Conservation (phyloP, 805 yeast genomes). For the Hanseniaspora meyeri region DNA sequence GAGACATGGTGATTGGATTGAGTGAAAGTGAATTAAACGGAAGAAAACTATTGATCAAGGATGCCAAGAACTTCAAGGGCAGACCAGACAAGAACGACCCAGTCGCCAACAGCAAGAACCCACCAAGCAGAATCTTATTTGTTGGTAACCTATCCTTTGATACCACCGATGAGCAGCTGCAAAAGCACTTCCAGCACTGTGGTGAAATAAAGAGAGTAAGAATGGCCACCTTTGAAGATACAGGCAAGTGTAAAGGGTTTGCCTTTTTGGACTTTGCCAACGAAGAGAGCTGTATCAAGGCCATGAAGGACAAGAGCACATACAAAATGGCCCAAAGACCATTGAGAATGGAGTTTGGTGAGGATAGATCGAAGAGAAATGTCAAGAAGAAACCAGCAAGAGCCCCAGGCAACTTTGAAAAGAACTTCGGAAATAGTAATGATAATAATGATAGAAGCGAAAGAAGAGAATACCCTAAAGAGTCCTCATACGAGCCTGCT, state of each 20-base stretch:
- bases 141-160: slow-evolving; percentile 91
- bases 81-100: slow-evolving; percentile 54
- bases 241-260: slow-evolving; percentile 94
- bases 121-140: slow-evolving; percentile 78
- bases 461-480: slow-evolving; percentile 13
- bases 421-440: slow-evolving; percentile 14
- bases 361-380: slow-evolving; percentile 73
- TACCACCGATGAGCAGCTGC: slow-evolving; percentile 66
- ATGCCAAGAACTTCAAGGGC: slow-evolving; percentile 71
- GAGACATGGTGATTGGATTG: slow-evolving; percentile 48
- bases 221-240: slow-evolving; percentile 96
- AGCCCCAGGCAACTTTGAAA: slow-evolving; percentile 11
- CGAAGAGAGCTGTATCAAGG: slow-evolving; percentile 70
- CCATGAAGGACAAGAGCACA: slow-evolving; percentile 59
- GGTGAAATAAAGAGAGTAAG: slow-evolving; percentile 76
- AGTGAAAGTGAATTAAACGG: slow-evolving; percentile 70
- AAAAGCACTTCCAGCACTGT: slow-evolving; percentile 77
- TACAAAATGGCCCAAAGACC: slow-evolving; percentile 59
- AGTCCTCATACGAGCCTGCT: slow-evolving; percentile 16
- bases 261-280: slow-evolving; percentile 79
- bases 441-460: slow-evolving; percentile 12
- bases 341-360: slow-evolving; percentile 82
- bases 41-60: slow-evolving; percentile 73
- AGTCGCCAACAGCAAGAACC: slow-evolving; percentile 49
- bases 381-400: slow-evolving; percentile 29